Evolutionary conservation across 192 early-diverging fungal genomes (phyloP), one percentile per base, ranked within the genome.

Genomic region (Phlyctochytrium bullatum): DNA sequence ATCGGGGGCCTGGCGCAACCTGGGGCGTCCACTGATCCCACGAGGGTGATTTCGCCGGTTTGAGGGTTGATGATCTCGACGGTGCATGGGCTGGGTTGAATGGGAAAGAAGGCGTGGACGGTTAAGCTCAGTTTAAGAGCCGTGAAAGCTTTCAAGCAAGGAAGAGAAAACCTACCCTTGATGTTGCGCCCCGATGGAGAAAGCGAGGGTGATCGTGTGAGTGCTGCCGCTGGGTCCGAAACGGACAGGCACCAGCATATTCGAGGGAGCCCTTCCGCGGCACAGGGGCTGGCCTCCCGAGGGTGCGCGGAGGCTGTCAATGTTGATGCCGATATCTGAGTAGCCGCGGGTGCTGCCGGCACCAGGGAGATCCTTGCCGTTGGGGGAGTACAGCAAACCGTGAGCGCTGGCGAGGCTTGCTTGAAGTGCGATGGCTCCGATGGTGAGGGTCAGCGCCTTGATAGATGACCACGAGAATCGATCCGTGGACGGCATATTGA

Each of bases 1-100:
- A n/a, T n/a, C n/a, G n/a, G n/a, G 40, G 40, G 40, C 20, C 40
- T 47, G 40, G 40, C 40, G 40, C 40, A 47, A 47, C 40, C 40
- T n/a, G n/a, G n/a, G n/a, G n/a, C n/a, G 40, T 47, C 40, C 6
- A 20, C 6, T 6, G 6, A 47, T 6, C 10, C 40, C 10, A 47
- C 40, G 6, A 14, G 40, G 40, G 40, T 47, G 40, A 20, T 14
- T 14, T 6, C 40, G 6, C 40, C 40, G 40, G 40, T 47, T 6
- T 47, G 10, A 20, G 40, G 40, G 40, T 47, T 47, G 40, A 47
- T 47, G 40, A 47, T 47, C 10, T 47, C 40, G 40, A 47, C 20
- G 6, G 40, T 47, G 40, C 40, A 47, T 14, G 40, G 40, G 20
- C 40, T 47, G 20, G 6, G 6, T 47, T 47, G 10, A 47, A 14